Base-by-base conservation (phyloP, 495 filamentous ascomycete species). In the Endocarpon pusillum region DNA sequence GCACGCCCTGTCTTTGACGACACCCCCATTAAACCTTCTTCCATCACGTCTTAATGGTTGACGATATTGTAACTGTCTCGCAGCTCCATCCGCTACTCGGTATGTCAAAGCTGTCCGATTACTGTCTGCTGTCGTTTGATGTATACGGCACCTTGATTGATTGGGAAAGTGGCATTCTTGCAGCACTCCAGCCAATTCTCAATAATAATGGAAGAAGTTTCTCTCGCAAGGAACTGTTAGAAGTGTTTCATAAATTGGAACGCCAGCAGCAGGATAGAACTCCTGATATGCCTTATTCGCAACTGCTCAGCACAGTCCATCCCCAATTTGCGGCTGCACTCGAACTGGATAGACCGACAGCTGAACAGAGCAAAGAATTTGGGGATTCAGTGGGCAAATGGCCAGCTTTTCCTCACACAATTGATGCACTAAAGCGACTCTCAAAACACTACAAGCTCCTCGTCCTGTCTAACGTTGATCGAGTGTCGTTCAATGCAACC, bases 131-230 rank as follows among this genome's bases (percentile, higher is more conserved):
- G 21, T 60, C 57, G 47, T 89, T 91, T 58, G 81, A 91, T 51
- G 70, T 79, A 61, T 87, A 81, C 51, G 78, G 81, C 49, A 91
- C 82, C 0, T 65, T 86, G 17, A 72, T 87, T 32, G 78, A 86
- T 61, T 81, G 76, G 77, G 69, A 84, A 49, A 36, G 32, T 4
- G 61, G 60, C 21, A 58, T 66, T 17, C 42, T 60, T 20, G 19
- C 38, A 2, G 52, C 54, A 3, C 42, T 67, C 5, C 38, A 48
- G 19, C 65, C 69, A 1, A 47, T 66, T n/a, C 45, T 65, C 26
- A 33, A 50, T 12, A 50, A 51, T 16, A 52, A 62, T 7, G 57
- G 57, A 0, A 25, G 56, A 19, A 38, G 53, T 3, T 57, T 65
- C 49, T 50, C 64, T 0, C 57, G 56, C 34, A 43, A 58, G 34